Evolutionary conservation across 106 monocot genomes (phyloP).

Genomic region (Narthecium ossifragum): DNA sequence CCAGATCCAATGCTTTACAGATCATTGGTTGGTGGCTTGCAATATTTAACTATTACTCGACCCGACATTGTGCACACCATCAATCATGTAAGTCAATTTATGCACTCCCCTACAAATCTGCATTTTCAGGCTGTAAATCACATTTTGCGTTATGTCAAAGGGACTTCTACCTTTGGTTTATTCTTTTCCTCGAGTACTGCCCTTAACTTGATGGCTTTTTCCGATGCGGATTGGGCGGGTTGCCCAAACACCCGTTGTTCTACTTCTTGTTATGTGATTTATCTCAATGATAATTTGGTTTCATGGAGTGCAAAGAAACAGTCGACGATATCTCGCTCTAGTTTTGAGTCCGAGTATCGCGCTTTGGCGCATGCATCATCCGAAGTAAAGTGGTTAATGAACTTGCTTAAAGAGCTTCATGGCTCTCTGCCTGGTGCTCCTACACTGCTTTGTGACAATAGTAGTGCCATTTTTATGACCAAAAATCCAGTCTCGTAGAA

Average conservation of each 20-base stretch:
- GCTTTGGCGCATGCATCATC: background rate
- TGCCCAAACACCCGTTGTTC: background rate
- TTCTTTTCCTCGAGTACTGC: background rate
- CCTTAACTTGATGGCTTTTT: background rate
- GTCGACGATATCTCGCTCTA: background rate
- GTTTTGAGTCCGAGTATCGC: background rate
- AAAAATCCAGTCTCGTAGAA: too few species aligned
- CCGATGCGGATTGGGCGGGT: background rate
- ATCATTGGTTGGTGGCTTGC: background rate
- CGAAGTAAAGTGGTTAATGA: background rate
- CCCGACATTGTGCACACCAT: background rate
- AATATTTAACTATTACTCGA: background rate
- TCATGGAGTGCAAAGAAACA: background rate
- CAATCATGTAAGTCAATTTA: background rate
- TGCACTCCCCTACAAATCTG: background rate
- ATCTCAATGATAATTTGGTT: background rate
- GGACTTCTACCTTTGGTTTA: background rate
- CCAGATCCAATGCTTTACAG: background rate
- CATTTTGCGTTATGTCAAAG: background rate
- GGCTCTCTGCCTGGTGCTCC: too few species aligned
- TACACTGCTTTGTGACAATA: too few species aligned
- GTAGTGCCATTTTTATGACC: too few species aligned
- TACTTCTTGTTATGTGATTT: background rate
- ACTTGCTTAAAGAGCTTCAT: too few species aligned
- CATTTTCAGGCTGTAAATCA: background rate